Conservation (phyloP, 2,329 filamentous ascomycete genomes). For the Penicillium capsulatum region DNA sequence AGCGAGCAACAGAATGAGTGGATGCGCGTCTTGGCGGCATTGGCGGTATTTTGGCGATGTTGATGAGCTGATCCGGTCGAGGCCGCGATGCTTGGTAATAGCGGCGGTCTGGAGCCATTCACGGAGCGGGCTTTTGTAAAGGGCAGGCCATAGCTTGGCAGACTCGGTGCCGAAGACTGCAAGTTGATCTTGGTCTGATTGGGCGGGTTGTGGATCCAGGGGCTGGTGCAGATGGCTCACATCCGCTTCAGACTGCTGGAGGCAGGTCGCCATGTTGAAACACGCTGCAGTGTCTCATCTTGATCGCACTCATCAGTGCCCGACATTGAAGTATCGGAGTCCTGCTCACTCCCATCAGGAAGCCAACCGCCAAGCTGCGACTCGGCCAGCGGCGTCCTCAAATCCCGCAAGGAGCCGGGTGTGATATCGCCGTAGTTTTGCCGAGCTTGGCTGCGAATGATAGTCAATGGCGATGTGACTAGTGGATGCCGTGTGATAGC, state of each 20-base stretch:
- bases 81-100: constrained; percentile 9
- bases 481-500: constrained; percentile 3
- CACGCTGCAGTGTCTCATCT: background rate
- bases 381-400: background rate
- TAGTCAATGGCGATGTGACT: background rate
- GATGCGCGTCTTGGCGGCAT: background rate
- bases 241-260: too few species aligned
- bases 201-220: background rate
- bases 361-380: too few species aligned
- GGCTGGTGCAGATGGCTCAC: background rate
- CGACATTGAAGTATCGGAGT: too few species aligned
- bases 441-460: constrained; percentile 1
- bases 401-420: background rate
- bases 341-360: too few species aligned
- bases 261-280: background rate
- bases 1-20: background rate
- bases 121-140: background rate
- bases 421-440: constrained; percentile 1
- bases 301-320: background rate
- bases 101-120: constrained; percentile 5
- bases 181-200: background rate
- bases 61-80: constrained; percentile 2
- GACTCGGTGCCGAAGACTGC: background rate
- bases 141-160: background rate
- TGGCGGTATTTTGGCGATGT: background rate